Evolutionary conservation across 805 yeast genomes (phyloP), one percentile per base, ranked within the genome.

Genomic region (Deakozyma indianensis): DNA sequence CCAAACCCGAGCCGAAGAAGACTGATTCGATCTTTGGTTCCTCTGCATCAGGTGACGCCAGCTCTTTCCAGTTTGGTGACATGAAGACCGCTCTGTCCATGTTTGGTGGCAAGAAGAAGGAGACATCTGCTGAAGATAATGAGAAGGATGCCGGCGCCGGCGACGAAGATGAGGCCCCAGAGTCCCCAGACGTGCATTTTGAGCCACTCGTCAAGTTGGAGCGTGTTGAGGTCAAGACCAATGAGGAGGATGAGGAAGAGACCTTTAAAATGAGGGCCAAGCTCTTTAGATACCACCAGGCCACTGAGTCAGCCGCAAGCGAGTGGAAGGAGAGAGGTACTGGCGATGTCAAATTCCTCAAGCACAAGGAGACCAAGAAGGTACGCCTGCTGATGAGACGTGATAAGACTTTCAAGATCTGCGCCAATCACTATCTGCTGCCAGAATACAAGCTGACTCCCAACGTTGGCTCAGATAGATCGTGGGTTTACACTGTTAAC

Each of bases 271-370:
- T 84, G 55, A 68, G 98, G 63, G 96, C 98, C 54, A 92, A 92
- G 69, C 73, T 92, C 61, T 92, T 90, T 74, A 83, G 86, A 68
- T 90, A 83, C 71, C 70, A 68, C 53, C 51, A 54, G 52, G 58
- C 57, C 27, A 50, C 49, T 50, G 80, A 80, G 58, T 74, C 78
- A 40, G 95, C 86, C 49, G 58, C 79, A 45, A 81, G 80, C 60
- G 97, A 92, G 69, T 92, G 98, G 98, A 92, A 92, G 67, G 98
- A 92, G 74, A 84, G 98, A 73, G 98, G 98, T 58, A 86, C 96
- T 28, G 98, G 98, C 60, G 98, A 92, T 61, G 95, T 87, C 57
- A 86, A 92, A 69, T 85, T 92, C 67, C 77, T 92, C 63, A 74
- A 90, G 71, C 96, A 90, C 71, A 87, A 86, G 66, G 68, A 69